Conservation (phyloP, 1,284 basidiomycete genomes). For the Neolentinus lepideus region DNA sequence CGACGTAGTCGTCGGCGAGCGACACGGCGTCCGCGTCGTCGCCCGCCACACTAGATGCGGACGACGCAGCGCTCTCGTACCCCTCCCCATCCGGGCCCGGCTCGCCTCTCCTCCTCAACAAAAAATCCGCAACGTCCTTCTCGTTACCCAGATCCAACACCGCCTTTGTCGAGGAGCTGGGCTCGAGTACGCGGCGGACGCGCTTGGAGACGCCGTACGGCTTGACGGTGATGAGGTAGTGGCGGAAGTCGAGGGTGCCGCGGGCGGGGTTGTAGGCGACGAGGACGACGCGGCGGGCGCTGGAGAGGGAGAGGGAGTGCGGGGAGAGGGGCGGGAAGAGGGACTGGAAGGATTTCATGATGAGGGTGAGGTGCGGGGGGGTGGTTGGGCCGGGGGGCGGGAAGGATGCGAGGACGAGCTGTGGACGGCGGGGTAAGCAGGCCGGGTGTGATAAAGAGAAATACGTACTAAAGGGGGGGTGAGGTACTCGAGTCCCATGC, state of each 20-base stretch:
- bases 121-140: conserved; percentile 93
- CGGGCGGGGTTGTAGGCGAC: conserved; percentile 87
- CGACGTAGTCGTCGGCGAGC: conserved; percentile 90
- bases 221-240: conserved; percentile 94
- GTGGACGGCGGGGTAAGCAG: background rate
- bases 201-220: conserved; percentile 91
- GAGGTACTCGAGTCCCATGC: conserved; percentile 81
- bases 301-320: conserved; percentile 70
- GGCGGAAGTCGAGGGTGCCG: conserved; percentile 88
- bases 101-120: conserved; percentile 70
- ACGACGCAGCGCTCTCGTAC: conserved; percentile 78
- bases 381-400: conserved; percentile 65
- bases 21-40: conserved; percentile 79
- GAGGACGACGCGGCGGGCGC: conserved; percentile 87
- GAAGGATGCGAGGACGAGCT: conserved; percentile 75
- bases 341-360: conserved; percentile 85
- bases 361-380: conserved; percentile 62
- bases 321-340: conserved; percentile 84
- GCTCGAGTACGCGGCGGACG: conserved; percentile 86
- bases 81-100: conserved; percentile 58
- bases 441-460: background rate
- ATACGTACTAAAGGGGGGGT: conserved; percentile 75
- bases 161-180: conserved; percentile 33
- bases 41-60: conserved; percentile 73
- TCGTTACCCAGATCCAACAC: conserved; percentile 83